phyloP scores from a whole-genome alignment of 345 rosid species.

The Iberis pinnata region DNA sequence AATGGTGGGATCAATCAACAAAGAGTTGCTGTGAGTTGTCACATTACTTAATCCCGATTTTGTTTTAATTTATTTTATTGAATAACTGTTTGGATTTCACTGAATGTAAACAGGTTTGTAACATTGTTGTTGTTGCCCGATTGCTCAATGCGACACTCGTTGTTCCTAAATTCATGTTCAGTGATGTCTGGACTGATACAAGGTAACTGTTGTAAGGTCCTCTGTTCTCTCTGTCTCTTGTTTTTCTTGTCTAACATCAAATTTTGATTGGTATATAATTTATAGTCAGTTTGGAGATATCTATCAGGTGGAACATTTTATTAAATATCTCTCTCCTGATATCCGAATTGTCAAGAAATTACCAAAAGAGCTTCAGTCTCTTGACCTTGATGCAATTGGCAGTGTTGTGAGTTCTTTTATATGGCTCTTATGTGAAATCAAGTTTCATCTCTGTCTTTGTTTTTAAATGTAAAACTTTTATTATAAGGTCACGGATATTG shows the following conservation, averaged over 20 bases:
- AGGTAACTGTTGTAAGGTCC: constrained; percentile 49
- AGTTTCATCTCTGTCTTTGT: neutral
- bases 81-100: constrained; percentile 12
- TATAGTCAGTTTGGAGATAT: constrained; percentile 82
- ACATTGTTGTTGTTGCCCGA: constrained; percentile 78
- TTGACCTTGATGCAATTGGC: constrained; percentile 84
- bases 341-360: constrained; percentile 75
- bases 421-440: neutral
- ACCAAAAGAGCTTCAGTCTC: constrained; percentile 66
- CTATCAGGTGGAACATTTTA: constrained; percentile 88
- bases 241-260: neutral
- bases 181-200: constrained; percentile 88
- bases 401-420: constrained; percentile 64
- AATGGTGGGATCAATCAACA: constrained; percentile 99
- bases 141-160: constrained; percentile 84
- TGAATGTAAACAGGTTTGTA: constrained; percentile 59
- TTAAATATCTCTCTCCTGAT: constrained; percentile 69
- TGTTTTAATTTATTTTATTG: neutral
- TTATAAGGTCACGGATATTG: constrained; percentile 67
- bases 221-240: constrained; percentile 8
- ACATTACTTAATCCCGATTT: neutral
- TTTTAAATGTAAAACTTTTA: neutral
- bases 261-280: constrained; percentile 13
- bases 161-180: constrained; percentile 83
- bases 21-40: constrained; percentile 78